Evolutionary conservation across 768 basidiomycete species (phyloP), one percentile per base, ranked within the genome.

Genomic region (Suillus subaureus): DNA sequence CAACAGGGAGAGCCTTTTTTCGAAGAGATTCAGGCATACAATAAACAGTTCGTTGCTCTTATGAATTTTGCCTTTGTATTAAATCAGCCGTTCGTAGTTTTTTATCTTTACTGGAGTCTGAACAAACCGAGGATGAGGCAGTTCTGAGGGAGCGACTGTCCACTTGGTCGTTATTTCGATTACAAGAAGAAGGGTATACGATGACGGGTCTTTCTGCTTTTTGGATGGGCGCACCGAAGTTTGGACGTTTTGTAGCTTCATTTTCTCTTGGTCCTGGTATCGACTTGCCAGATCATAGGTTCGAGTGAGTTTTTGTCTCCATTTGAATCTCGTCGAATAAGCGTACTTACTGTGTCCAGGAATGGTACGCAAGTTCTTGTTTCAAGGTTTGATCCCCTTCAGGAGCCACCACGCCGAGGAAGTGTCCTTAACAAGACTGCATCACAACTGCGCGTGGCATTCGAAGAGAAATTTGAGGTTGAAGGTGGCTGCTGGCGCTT

Each of bases 181-280:
- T 94, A 51, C 77, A 82, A 68, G 78, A 83, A n/a, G 89, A 90
- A 69, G 93, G 93, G 0, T 94, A 92, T 70, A 85, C 87, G 61
- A 71, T 95, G 39, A 89, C 87, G 0, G 86, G 81, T 21, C 77
- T 94, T 28, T 82, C 77, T 18, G 91, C 85, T 0, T 94, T 84
- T 71, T 93, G 90, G 92, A 73, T 89, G 45, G 82, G 87, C 64
- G 81, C 79, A n/a, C 85, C 82, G 28, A 83, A 85, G 63, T 89
- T 85, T 74, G 90, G 89, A 0, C 84, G 84, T 47, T 88, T 87
- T 2, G 83, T 90, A 7, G 92, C 91, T 0, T 82, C 83, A 3
- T 94, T 95, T 70, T 72, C 77, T 1, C 73, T 87, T 1, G 88
- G 91, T 39, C 86, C 91, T 21, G 90, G 91, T 1, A 68, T 87